Percentiles rank a stretch among this genome's conserved stretches.
Evolutionary conservation across 805 yeast genomes (phyloP).

Genomic region (Teunomyces aglyptinius): DNA sequence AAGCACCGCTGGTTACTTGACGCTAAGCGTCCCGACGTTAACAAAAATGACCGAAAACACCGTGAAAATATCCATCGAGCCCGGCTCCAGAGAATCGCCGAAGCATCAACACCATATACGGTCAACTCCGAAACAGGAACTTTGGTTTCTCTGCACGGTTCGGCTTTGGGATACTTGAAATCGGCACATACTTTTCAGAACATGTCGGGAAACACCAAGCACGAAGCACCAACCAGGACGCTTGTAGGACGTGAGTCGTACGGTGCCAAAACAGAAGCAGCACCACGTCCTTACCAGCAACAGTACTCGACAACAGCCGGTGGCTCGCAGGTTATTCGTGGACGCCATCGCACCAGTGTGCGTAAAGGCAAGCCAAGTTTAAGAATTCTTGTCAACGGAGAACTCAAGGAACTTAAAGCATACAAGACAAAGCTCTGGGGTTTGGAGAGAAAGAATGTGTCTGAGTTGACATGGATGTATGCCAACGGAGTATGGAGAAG

Average conservation of each 20-base stretch:
- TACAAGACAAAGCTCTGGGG: constrained; percentile 91
- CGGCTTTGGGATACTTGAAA: constrained; percentile 27
- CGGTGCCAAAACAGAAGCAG: constrained; percentile 33
- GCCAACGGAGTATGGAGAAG: constrained; percentile 73
- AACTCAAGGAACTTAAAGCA: constrained; percentile 53
- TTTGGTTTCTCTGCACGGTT: constrained; percentile 9
- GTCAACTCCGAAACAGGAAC: constrained; percentile 22
- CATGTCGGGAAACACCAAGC: constrained; percentile 34
- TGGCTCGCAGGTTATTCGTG: constrained; percentile 45
- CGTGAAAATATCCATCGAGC: constrained; percentile 32
- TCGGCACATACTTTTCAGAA: constrained; percentile 35
- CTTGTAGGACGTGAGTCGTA: constrained; percentile 36
- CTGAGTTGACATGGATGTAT: constrained; percentile 64
- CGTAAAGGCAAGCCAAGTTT: constrained; percentile 60
- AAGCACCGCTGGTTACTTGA: constrained; percentile 48
- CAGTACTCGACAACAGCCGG: constrained; percentile 33
- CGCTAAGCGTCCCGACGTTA: constrained; percentile 36
- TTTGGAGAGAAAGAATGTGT: constrained; percentile 56
- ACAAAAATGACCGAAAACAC: constrained; percentile 22
- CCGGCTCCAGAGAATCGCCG: constrained; percentile 42
- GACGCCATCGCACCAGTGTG: constrained; percentile 57
- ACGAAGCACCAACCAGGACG: constrained; percentile 27
- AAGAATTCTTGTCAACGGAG: constrained; percentile 60
- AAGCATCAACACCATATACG: constrained; percentile 30
- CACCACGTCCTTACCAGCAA: constrained; percentile 18